phyloP scores from a whole-genome alignment of 2,329 filamentous ascomycete species.

The Xylariaceae sp. region DNA sequence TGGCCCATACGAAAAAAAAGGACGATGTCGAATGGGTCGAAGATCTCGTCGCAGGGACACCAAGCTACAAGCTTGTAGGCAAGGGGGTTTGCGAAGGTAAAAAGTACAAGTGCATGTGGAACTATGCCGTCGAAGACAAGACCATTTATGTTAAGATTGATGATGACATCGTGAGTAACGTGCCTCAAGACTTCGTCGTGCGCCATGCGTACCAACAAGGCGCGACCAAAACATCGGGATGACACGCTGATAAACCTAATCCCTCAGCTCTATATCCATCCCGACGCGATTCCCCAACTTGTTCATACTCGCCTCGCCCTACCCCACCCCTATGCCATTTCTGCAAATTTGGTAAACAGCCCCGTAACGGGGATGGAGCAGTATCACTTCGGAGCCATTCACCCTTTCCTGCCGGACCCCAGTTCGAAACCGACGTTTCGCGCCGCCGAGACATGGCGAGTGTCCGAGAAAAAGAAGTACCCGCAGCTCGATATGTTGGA shows the following conservation, averaged over 20 bases:
- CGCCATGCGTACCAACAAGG: background rate
- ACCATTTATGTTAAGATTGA: conserved; percentile 49
- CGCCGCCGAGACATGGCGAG: conserved; percentile 42
- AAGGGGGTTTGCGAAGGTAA: conserved; percentile 40
- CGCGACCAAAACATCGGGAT: background rate
- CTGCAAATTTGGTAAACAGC: conserved; percentile 60
- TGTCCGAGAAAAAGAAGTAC: conserved; percentile 36
- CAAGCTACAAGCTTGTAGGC: conserved; percentile 41
- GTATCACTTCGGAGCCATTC: conserved; percentile 53
- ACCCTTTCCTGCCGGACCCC: conserved; percentile 56
- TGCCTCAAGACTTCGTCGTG: background rate
- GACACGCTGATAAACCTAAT: conserved; percentile 8
- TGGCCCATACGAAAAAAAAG: conserved; percentile 44
- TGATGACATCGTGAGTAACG: conserved; percentile 46
- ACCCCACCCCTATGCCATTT: conserved; percentile 53
- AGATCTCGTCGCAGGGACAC: conserved; percentile 40
- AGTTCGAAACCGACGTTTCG: conserved; percentile 29
- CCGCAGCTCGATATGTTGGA: conserved; percentile 25
- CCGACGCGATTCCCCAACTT: conserved; percentile 52
- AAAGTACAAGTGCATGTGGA: conserved; percentile 40
- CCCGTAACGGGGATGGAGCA: conserved; percentile 58
- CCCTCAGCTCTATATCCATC: conserved; percentile 35
- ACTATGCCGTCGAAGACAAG: conserved; percentile 35
- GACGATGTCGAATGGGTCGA: conserved; percentile 45
- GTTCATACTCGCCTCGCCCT: conserved; percentile 55